Conservation (phyloP, 306 rosid species). For the Lagenaria siceraria region DNA sequence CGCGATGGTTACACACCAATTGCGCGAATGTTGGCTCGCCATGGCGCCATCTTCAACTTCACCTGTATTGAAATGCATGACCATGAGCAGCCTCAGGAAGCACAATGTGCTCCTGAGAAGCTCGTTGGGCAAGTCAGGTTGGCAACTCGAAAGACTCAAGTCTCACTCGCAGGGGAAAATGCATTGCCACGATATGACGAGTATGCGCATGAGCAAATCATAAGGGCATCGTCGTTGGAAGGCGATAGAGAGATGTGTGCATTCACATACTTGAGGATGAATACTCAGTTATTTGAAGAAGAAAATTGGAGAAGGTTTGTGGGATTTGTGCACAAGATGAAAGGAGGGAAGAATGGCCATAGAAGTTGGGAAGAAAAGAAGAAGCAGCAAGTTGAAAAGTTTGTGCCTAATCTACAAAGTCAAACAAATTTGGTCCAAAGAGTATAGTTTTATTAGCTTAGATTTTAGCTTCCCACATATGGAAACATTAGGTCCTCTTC, state of each 20-base stretch:
- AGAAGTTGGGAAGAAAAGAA: conserved; percentile 70
- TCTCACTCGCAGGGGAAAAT: conserved; percentile 78
- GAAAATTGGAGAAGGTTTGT: conserved; percentile 75
- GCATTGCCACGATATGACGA: conserved; percentile 70
- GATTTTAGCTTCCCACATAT: neutral
- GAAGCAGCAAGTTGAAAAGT: conserved; percentile 72
- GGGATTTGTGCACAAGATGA: conserved; percentile 82
- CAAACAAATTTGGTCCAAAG: conserved; percentile 51
- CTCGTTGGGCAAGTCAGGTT: conserved; percentile 70
- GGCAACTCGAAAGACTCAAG: conserved; percentile 52
- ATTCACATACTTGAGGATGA: conserved; percentile 92
- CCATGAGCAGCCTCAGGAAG: conserved; percentile 82
- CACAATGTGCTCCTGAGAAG: conserved; percentile 78
- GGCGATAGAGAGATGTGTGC: conserved; percentile 61
- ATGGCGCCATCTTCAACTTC: conserved; percentile 78
- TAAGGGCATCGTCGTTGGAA: conserved; percentile 41
- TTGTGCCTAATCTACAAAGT: conserved; percentile 33
- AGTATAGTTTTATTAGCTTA: conserved; percentile 15
- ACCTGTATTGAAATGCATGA: conserved; percentile 92
- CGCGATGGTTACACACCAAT: conserved; percentile 78
- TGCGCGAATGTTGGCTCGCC: conserved; percentile 82
- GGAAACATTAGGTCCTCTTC: neutral
- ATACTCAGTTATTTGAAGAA: conserved; percentile 49
- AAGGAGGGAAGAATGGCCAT: conserved; percentile 41
- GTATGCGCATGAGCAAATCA: conserved; percentile 54